These are phyloP conservation scores for Mycena epipterygia DNA, from an alignment of 768 basidiomycete species.

Conservation along the genomic window DNA sequence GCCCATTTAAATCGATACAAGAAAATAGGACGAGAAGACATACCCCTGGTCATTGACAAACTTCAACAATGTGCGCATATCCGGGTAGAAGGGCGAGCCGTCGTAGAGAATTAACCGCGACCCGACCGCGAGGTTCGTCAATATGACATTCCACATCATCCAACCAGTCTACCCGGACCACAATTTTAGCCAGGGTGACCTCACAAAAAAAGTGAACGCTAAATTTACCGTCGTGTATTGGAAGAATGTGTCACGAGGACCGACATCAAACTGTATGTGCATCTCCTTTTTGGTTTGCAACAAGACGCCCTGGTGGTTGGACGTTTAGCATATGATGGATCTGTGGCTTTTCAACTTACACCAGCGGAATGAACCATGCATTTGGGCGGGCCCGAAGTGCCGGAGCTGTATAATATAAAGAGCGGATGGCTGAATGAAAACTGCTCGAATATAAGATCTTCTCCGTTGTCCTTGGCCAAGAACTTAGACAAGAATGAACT, in stretches of 20 bases:
- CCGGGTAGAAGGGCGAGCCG: conserved; percentile 67
- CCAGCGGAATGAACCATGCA: conserved; percentile 86
- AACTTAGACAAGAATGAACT: conserved; percentile 66
- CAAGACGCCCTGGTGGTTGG: conserved; percentile 69
- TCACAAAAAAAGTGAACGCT: background rate
- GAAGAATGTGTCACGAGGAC: conserved; percentile 70
- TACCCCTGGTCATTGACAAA: conserved; percentile 60
- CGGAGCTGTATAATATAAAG: conserved; percentile 89
- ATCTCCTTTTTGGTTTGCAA: conserved; percentile 77
- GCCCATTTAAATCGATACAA: conserved; percentile 46
- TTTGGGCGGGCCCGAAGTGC: conserved; percentile 89
- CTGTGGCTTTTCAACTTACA: conserved; percentile 52
- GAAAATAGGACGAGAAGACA: background rate
- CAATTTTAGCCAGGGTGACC: background rate
- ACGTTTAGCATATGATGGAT: background rate
- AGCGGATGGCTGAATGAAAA: conserved; percentile 84
- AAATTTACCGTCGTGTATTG: conserved; percentile 78
- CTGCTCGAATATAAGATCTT: conserved; percentile 74
- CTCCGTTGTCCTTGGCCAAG: conserved; percentile 60
- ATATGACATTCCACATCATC: conserved; percentile 86
- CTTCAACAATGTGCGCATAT: conserved; percentile 55
- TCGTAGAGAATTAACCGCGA: conserved; percentile 61
- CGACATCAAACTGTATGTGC: conserved; percentile 53
- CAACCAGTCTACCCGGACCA: background rate
- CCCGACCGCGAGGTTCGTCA: conserved; percentile 57